Conservation (phyloP, 1,284 basidiomycete genomes). For the Testicularia cyperi region DNA sequence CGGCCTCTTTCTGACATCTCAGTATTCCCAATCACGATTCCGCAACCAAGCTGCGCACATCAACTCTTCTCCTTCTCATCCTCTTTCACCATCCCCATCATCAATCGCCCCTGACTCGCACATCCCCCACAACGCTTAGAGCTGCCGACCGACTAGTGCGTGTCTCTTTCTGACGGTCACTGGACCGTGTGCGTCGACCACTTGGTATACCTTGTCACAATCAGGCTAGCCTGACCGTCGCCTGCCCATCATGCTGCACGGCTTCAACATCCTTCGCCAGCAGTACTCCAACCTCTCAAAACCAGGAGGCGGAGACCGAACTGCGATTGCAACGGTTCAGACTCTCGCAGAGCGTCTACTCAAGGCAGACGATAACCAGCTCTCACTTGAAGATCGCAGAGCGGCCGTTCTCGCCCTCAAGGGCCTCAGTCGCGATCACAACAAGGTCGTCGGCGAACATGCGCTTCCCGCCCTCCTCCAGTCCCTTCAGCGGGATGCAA, state of each 20-base stretch:
- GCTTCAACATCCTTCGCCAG: constrained; percentile 55
- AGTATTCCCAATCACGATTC: no score
- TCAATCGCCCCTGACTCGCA: no score
- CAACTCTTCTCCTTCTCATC: no score
- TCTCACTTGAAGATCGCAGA: constrained; percentile 70
- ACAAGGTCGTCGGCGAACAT: constrained; percentile 63
- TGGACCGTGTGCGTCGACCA: no score
- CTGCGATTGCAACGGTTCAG: constrained; percentile 78
- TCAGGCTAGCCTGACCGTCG: no score
- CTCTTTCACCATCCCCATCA: no score
- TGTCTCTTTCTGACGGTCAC: no score
- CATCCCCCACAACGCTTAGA: no score
- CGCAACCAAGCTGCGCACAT: no score
- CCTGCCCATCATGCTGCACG: constrained; percentile 51
- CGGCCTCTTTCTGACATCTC: no score
- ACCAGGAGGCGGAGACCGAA: constrained; percentile 65
- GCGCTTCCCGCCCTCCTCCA: constrained; percentile 44
- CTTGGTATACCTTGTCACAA: no score
- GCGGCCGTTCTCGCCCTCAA: constrained; percentile 90
- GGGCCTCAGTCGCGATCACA: constrained; percentile 86
- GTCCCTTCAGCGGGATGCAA: constrained; percentile 38
- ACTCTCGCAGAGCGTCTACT: constrained; percentile 80
- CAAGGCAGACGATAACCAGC: constrained; percentile 23
- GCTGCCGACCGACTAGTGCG: no score
- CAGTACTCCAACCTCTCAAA: constrained; percentile 56